phyloP scores from a whole-genome alignment of 768 basidiomycete species.

The Kwoniella dejecticola region DNA sequence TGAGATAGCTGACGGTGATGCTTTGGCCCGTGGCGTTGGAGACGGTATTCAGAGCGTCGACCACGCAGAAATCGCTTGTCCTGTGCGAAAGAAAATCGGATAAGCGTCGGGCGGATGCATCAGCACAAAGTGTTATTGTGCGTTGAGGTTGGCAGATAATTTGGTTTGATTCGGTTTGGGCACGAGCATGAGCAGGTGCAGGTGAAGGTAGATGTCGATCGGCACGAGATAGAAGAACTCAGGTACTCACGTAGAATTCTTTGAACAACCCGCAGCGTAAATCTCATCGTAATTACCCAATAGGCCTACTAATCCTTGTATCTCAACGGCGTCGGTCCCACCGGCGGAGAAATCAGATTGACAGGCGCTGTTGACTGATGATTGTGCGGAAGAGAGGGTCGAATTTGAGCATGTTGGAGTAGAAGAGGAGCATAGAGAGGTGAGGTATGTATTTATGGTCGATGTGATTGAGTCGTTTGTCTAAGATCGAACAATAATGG shows the following conservation, averaged over 20 bases:
- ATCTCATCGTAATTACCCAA: slow-evolving; percentile 44
- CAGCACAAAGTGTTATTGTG: no score
- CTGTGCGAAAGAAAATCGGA: slow-evolving; percentile 26
- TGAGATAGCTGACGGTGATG: slow-evolving; percentile 42
- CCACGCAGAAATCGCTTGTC: slow-evolving; percentile 53
- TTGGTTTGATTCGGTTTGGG: no score
- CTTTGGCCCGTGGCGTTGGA: slow-evolving; percentile 46
- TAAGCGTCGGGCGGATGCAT: no score
- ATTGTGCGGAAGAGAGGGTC: slow-evolving; percentile 39
- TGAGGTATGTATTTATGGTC: slow-evolving; percentile 48
- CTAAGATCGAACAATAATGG: not conserved
- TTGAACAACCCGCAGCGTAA: slow-evolving; percentile 49
- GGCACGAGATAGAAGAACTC: no score
- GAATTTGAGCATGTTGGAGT: slow-evolving; percentile 44
- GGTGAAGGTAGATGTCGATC: no score
- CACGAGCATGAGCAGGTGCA: no score
- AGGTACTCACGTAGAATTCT: slow-evolving; percentile 46
- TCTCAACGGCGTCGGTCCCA: slow-evolving; percentile 32
- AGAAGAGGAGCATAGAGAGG: slow-evolving; percentile 39
- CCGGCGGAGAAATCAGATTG: slow-evolving; percentile 40
- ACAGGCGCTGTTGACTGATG: slow-evolving; percentile 38
- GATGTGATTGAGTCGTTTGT: slow-evolving; percentile 39
- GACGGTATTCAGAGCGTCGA: slow-evolving; percentile 41
- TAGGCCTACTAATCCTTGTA: slow-evolving; percentile 36
- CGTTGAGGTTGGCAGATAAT: no score